Evolutionary conservation across 805 yeast genomes (phyloP).

Genomic region (Candida tammaniensis): DNA sequence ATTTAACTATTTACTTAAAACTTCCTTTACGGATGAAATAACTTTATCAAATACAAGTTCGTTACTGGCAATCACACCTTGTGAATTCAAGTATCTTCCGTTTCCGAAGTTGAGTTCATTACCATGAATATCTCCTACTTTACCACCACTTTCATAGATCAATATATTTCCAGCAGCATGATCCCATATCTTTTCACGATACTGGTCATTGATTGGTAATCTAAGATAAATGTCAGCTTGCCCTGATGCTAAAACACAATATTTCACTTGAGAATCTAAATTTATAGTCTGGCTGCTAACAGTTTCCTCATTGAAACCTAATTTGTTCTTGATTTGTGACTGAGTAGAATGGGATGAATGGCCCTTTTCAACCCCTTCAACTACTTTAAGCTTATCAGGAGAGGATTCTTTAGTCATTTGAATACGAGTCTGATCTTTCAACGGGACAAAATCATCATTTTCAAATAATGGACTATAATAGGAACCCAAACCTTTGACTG

Average conservation of each 20-base stretch:
- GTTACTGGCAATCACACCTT: slow-evolving; percentile 90
- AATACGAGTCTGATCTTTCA: slow-evolving; percentile 36
- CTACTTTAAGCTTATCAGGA: slow-evolving; percentile 57
- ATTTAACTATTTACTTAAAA: slow-evolving; percentile 15
- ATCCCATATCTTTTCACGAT: slow-evolving; percentile 97
- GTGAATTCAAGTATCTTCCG: slow-evolving; percentile 78
- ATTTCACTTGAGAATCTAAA: slow-evolving; percentile 94
- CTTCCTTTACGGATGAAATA: slow-evolving; percentile 43
- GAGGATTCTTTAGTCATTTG: slow-evolving; percentile 48
- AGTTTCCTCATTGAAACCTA: slow-evolving; percentile 50
- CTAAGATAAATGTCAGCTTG: slow-evolving; percentile 91
- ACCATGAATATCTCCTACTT: slow-evolving; percentile 83
- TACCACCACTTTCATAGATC: slow-evolving; percentile 87
- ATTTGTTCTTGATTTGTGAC: slow-evolving; percentile 59
- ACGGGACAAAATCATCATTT: slow-evolving; percentile 31
- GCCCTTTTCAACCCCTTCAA: slow-evolving; percentile 93
- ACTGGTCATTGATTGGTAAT: slow-evolving; percentile 70
- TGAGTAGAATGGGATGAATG: slow-evolving; percentile 93
- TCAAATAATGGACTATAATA: slow-evolving; percentile 46
- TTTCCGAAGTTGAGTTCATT: slow-evolving; percentile 71
- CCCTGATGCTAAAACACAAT: slow-evolving; percentile 87
- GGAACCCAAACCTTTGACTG: slow-evolving; percentile 67
- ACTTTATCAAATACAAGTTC: slow-evolving; percentile 47
- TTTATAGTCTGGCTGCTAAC: slow-evolving; percentile 62
- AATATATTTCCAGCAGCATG: slow-evolving; percentile 95